Evolutionary conservation across 306 rosid species (phyloP).

Genomic region (Geum urbanum): DNA sequence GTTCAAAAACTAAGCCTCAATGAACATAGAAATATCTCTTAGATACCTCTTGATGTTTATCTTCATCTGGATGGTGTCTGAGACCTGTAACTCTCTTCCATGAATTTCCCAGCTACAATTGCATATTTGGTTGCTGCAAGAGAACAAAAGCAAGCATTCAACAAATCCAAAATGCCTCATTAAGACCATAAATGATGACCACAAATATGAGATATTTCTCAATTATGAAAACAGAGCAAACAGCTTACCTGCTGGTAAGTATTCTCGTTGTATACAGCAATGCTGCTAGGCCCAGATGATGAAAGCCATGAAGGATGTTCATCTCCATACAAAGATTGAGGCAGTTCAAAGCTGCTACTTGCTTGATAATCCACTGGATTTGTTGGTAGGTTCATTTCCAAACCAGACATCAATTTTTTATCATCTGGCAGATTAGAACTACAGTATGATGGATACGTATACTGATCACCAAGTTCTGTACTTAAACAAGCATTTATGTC

Average conservation of each 20-base stretch:
- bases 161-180: background rate
- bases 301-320: constrained; percentile 59
- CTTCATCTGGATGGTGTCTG: background rate
- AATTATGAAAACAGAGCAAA: background rate
- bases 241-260: constrained; percentile 45
- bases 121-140: constrained; percentile 51
- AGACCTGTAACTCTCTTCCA: background rate
- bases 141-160: constrained; percentile 18
- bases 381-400: too few species aligned
- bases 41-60: background rate
- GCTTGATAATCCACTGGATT: constrained; percentile 46
- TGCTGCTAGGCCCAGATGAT: constrained; percentile 44
- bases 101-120: constrained; percentile 22
- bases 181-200: background rate
- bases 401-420: constrained; percentile 32
- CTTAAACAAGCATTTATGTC: constrained; percentile 43
- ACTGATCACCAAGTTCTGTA: constrained; percentile 47
- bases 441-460: constrained; percentile 26
- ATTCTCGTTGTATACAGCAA: constrained; percentile 54
- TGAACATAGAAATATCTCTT: background rate
- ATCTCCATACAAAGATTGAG: constrained; percentile 44
- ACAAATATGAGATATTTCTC: background rate
- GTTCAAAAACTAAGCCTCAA: constrained; percentile 14
- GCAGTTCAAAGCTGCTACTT: constrained; percentile 42
- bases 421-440: constrained; percentile 28